Conservation (phyloP, 2,329 filamentous ascomycete genomes). For the Fusarium praegraminearum region DNA sequence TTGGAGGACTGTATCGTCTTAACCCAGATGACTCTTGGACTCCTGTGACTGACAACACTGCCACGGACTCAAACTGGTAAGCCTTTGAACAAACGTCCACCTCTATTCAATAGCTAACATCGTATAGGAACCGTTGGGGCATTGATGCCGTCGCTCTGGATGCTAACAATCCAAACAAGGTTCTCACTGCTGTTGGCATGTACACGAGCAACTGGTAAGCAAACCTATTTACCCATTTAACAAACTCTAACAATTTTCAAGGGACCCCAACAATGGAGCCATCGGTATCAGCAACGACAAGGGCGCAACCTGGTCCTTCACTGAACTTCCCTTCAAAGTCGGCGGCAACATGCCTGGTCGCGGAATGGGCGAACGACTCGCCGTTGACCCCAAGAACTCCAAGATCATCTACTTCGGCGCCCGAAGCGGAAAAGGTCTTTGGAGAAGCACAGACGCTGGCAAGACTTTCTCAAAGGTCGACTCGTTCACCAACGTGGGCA, state of each 20-base stretch:
- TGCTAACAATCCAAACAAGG: conserved; percentile 62
- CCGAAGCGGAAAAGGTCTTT: conserved; percentile 68
- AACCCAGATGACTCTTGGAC: conserved; percentile 41
- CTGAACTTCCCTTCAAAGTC: conserved; percentile 68
- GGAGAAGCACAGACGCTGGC: conserved; percentile 69
- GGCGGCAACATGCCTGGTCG: conserved; percentile 73
- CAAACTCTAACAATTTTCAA: rapidly evolving
- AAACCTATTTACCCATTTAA: rapidly evolving
- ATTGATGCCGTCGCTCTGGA: conserved; percentile 69
- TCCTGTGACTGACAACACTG: conserved; percentile 29
- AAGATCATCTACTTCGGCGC: conserved; percentile 70
- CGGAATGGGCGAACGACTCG: conserved; percentile 69
- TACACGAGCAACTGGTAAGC: conserved; percentile 66
- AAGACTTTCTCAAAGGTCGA: conserved; percentile 65
- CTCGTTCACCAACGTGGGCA: conserved; percentile 64
- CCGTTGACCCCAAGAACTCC: conserved; percentile 68
- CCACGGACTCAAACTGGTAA: conserved; percentile 22
- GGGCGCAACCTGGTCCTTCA: conserved; percentile 64
- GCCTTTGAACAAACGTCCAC: rapidly evolving
- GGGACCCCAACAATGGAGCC: conserved; percentile 66
- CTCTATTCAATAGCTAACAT: not conserved
- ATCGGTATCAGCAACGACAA: conserved; percentile 67
- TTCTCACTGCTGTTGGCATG: conserved; percentile 67
- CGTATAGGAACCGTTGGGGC: conserved; percentile 65
- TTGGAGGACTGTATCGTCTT: conserved; percentile 38